Base-by-base conservation (phyloP, 2,329 filamentous ascomycete genomes). In the Aureobasidium melanogenum region DNA sequence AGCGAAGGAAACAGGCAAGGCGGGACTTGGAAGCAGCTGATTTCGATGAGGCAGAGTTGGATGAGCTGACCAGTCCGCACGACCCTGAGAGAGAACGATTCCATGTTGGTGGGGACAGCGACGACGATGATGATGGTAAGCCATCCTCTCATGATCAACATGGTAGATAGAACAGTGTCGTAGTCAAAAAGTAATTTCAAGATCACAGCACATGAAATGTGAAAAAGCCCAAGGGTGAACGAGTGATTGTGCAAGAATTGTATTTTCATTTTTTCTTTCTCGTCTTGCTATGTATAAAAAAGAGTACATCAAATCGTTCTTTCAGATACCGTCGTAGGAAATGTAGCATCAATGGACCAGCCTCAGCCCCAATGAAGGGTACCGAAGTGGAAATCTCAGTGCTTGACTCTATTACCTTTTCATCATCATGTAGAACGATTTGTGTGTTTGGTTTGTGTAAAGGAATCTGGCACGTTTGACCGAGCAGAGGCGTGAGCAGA, bases 401-500 rank as follows among this genome's bases (percentile, higher is more conserved):
- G 91, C 91, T 97, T 97, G 91, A 97, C 91, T 97, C 92, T 96
- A 92, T 36, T 92, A 85, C 88, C 82, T 80, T 87, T 84, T 67
- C 78, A 85, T 96, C 91, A 96, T 97, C 92, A 96, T 82, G 69
- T 87, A 81, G 44, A 84, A 85, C 81, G 73, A 69, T 64, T 64
- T 71, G 63, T 67, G 66, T 65, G 43, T 64, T 60, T 24, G 24
- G 5, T 6, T 34, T 63, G 66, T 69, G 68, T 66, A 58, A 65
- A 54, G 34, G 77, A 83, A 80, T 82, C 84, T 79, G 82, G 80
- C 84, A 81, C 83, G 83, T 88, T 84, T 76, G 84, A 88, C 80
- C 83, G 82, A 84, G 83, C 84, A 79, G 73, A 71, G 70, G 69
- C 70, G 70, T 72, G 69, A 64, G 63, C 41, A 62, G 60, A 60